Evolutionary conservation across 306 rosid species (phyloP), one percentile per base, ranked within the genome.

Genomic region (Argentina anserina): DNA sequence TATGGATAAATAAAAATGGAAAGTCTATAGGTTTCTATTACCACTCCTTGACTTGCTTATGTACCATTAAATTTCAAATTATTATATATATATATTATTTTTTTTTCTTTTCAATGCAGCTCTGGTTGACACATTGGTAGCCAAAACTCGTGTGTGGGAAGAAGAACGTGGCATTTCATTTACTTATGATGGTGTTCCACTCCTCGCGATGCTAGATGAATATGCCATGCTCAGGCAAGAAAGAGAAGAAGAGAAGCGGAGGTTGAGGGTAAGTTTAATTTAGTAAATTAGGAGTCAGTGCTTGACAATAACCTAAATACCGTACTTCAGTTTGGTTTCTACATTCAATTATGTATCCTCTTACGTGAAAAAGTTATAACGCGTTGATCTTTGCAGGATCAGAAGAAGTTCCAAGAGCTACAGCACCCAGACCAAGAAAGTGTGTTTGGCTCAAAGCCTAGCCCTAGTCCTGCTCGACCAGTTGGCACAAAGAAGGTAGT

Each of bases 151-250:
- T 69, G 80, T 85, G 39, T 95, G 99, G 99, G 99, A 95, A 87
- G 97, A 95, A 86, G 92, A 88, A 21, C 92, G 83, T 33, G 92
- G 83, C 70, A 82, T 88, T 33, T 81, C 97, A 75, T 95, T 95
- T 65, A 70, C 90, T 2, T 95, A 95, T 53, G 99, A 92, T 7
- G 97, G 99, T 9, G 97, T 92, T 75, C 99, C 99, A 39, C 99
- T 95, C 67, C 92, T 92, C 39, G 99, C 99, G 50, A 95, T 95
- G 99, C 85, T 95, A 31, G 99, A 95, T 69, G 99, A 95, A 78
- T 95, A 95, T 80, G 92, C 97, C 80, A 92, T 95, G 96, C 97
- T 95, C 52, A 86, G 99, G 83, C 99, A 92, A 77, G 97, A 95
- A 73, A 81, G 97, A 76, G 99, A 95, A 83, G 99, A 92, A 73